Base-by-base conservation (phyloP, 768 basidiomycete species). In the Roridomyces roridus region DNA sequence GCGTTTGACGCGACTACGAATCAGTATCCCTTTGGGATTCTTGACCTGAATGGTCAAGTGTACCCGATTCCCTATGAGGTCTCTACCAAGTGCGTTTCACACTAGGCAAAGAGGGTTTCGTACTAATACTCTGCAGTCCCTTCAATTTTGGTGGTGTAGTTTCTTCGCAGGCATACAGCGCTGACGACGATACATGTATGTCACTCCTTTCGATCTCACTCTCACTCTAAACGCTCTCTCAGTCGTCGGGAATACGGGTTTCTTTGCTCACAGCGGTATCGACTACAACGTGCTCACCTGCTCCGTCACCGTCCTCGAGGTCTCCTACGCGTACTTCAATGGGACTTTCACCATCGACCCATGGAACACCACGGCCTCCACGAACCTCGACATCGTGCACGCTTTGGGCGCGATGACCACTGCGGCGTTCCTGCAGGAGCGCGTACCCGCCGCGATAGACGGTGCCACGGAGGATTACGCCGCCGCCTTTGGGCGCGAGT, bases 101-200 rank as follows among this genome's bases (percentile, higher is more conserved):
- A 8, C 9, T 0, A 14, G 8, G 23, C 31, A 5, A 43, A 49
- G 35, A 51, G 31, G 31, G 4, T 34, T 10, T 11, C 15, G 31
- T 34, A 31, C 7, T 31, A 34, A 11, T 34, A 15, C 10, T 34
- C 31, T 34, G 31, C 28, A 62, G 61, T n/a, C 55, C 61, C 46
- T 62, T 62, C 56, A 23, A 29, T 9, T 62, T 62, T 15, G 61
- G 61, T 23, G 61, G 46, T 28, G 56, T 62, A 26, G 61, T 54
- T 21, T 8, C 26, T 20, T 62, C 61, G 21, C 37, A 58, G 25
- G 56, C 57, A 2, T 58, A 55, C 23, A 34, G 34, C 23, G 40
- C 51, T 6, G 15, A 14, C 9, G 15, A 31, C 9, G 47, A 58
- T 46, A 50, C 47, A 15, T 59, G 61, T 59, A 51, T 34, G 17